Base-by-base conservation (phyloP, 1,284 basidiomycete genomes). In the Irpex sp. region DNA sequence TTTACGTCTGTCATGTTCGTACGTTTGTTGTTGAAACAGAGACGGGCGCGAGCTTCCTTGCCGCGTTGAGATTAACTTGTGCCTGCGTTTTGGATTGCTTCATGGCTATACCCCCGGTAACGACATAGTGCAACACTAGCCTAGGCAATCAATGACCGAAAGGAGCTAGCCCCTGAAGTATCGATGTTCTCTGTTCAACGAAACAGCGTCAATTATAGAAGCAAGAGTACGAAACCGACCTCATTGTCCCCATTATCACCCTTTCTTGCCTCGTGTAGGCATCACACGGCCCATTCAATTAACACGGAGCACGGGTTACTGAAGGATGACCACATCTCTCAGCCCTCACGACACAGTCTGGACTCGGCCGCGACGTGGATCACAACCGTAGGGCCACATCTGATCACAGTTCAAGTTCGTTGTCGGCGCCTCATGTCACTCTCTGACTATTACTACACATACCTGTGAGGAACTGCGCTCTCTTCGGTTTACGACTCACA, bases 1-100 rank as follows among this genome's bases (percentile, higher is more conserved):
- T 79, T 92, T 61, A 92, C 89, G 0, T 76, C 81, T 1, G 75
- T 83, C 66, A 88, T 88, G 85, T 87, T 88, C 68, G 73, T 80
- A 46, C 80, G 83, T 6, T 71, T 89, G 13, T 68, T 88, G n/a
- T 67, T 88, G 21, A 76, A 80, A 63, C 82, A 83, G 66, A 81
- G 81, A 65, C 78, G 76, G 65, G 67, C 70, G n/a, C 68, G 70
- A 47, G 68, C 71, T 19, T 70, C 74, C 17, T 66, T 77, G 31
- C 75, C 74, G 50, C 75, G 75, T 51, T 75, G 65, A 68, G 49
- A 55, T 31, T 17, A 21, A 35, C 13, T 46, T 35, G 53, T 35
- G 49, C 9, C 49, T 21, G 49, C 21, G 8, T 17, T 26, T 11
- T 31, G 53, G 11, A 55, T 55, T 13, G 17, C 49, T 17, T 9